phyloP scores from a whole-genome alignment of 306 rosid species.

The Quercus gilva region DNA sequence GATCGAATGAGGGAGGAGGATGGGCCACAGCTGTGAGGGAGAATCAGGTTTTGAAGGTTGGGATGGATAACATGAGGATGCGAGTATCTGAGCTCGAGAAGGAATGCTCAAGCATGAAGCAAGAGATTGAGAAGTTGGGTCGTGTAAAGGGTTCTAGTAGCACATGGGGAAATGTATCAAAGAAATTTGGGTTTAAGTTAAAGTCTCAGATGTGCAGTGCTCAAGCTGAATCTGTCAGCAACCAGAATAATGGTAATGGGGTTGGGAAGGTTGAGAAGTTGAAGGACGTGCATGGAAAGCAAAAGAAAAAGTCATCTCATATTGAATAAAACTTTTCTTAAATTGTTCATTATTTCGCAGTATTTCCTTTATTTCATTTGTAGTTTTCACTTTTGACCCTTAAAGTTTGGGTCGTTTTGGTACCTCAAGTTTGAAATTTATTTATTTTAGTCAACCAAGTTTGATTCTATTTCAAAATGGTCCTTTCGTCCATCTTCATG shows the following conservation, averaged over 20 bases:
- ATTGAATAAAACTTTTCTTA: conserved; percentile 42
- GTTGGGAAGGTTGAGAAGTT: conserved; percentile 55
- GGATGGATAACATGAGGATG: conserved; percentile 97
- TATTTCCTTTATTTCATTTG: conserved; percentile 5
- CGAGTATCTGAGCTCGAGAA: conserved; percentile 97
- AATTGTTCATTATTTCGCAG: conserved; percentile 15
- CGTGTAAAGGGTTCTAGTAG: conserved; percentile 57
- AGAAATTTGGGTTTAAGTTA: conserved; percentile 80
- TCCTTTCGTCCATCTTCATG: background rate
- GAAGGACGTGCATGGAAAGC: conserved; percentile 74
- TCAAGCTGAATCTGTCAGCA: conserved; percentile 87
- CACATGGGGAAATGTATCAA: conserved; percentile 78
- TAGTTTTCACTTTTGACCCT: background rate
- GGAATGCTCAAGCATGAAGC: conserved; percentile 95
- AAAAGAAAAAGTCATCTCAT: conserved; percentile 51
- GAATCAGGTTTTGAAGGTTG: conserved; percentile 94
- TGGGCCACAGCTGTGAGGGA: conserved; percentile 94
- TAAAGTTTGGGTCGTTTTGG: too few relatives aligned
- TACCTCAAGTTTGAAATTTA: too few relatives aligned
- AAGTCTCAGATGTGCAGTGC: conserved; percentile 99
- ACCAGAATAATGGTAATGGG: conserved; percentile 47
- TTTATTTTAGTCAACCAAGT: too few relatives aligned
- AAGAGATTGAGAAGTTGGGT: conserved; percentile 89
- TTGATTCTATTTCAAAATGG: too few relatives aligned
- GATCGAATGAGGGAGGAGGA: conserved; percentile 87